Conservation (phyloP, 176 grass and related monocot species). For the Hyparrhenia diplandra region DNA sequence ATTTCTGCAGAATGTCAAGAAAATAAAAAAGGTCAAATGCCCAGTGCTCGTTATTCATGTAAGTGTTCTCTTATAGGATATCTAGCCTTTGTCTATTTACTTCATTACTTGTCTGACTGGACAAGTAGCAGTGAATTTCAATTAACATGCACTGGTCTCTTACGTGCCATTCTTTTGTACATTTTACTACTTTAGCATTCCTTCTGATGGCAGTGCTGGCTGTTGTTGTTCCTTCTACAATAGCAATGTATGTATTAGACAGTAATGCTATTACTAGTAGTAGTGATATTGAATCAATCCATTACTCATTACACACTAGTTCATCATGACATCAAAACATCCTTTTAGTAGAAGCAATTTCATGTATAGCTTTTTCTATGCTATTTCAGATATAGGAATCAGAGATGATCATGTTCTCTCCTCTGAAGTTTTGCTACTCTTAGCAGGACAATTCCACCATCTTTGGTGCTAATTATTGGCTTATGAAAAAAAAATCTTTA, state of each 20-base stretch:
- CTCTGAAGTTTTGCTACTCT: background rate
- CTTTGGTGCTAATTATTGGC: background rate
- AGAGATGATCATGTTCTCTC: background rate
- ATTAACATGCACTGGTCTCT: background rate
- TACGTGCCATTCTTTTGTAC: background rate
- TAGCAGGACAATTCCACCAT: background rate
- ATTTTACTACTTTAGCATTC: background rate
- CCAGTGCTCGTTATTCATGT: constrained; percentile 98
- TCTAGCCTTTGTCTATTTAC: background rate
- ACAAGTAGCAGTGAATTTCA: background rate
- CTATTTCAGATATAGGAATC: background rate
- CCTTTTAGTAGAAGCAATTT: background rate
- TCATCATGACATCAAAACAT: background rate
- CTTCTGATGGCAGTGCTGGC: constrained; percentile 6
- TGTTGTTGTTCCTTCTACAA: constrained; percentile 1
- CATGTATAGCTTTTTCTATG: background rate
- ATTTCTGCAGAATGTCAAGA: constrained; percentile 83
- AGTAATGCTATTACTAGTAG: background rate
- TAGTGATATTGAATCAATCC: background rate
- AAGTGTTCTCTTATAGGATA: constrained; percentile 41
- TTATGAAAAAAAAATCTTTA: background rate
- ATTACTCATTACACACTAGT: background rate
- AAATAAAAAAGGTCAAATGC: constrained; percentile 99
- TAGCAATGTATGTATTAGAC: background rate
- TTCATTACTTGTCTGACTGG: background rate